Percentiles rank a stretch among this genome's conserved stretches.
Evolutionary conservation across 2,329 filamentous ascomycete genomes (phyloP).

Genomic region (Coleophoma cylindrospora): DNA sequence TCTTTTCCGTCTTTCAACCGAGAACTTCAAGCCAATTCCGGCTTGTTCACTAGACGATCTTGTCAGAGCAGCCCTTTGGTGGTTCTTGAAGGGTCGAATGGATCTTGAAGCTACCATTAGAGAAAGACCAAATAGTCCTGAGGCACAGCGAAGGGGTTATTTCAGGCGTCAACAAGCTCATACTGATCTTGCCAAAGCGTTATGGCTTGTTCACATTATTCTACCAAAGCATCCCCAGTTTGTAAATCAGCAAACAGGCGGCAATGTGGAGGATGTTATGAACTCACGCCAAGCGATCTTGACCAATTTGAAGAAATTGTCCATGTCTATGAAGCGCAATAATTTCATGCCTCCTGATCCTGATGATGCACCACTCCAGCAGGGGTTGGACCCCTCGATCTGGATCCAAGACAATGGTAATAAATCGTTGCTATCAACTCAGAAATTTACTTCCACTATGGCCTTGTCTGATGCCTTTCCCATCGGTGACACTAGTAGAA

Average conservation of each 20-base stretch:
- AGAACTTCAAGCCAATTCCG: slow-evolving; percentile 63
- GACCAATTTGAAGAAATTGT: slow-evolving; percentile 66
- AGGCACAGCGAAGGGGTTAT: slow-evolving; percentile 48
- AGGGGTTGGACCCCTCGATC: slow-evolving; percentile 73
- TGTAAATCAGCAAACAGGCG: slow-evolving; percentile 2
- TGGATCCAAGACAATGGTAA: slow-evolving; percentile 64
- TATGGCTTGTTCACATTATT: slow-evolving; percentile 67
- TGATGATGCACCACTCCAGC: slow-evolving; percentile 63
- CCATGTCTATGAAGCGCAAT: slow-evolving; percentile 81
- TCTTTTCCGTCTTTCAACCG: slow-evolving; percentile 73
- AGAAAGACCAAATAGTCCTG: slow-evolving; percentile 50
- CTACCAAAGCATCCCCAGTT: slow-evolving; percentile 25
- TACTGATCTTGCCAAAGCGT: slow-evolving; percentile 77
- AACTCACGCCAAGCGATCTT: slow-evolving; percentile 49
- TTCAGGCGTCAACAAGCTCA: slow-evolving; percentile 70
- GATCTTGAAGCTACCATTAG: slow-evolving; percentile 69
- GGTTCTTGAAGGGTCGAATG: slow-evolving; percentile 79
- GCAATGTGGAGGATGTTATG: slow-evolving; percentile 35
- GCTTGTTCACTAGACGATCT: slow-evolving; percentile 62
- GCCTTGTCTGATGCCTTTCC: slow-evolving; percentile 64
- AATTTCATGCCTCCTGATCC: slow-evolving; percentile 65
- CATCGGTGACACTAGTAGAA: slow-evolving; percentile 65
- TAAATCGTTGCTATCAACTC: slow-evolving; percentile 18
- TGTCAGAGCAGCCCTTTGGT: slow-evolving; percentile 74
- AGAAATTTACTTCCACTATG: slow-evolving; percentile 23